Evolutionary conservation across 106 monocot species (phyloP).

Genomic region (Dactylorhiza incarnata): DNA sequence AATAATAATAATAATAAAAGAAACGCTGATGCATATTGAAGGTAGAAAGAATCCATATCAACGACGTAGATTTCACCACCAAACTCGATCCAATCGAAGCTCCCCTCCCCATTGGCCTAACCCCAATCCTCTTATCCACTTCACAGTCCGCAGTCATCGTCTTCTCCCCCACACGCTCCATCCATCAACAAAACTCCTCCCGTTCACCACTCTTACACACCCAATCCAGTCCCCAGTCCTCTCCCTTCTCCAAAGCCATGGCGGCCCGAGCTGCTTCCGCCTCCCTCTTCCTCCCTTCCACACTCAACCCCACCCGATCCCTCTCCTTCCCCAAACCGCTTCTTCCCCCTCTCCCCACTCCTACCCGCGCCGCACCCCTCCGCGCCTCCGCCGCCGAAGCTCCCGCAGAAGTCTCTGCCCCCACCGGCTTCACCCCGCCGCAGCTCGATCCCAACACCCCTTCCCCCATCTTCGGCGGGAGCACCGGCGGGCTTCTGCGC

Average conservation of each 20-base stretch:
- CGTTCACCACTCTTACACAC: slow-evolving; percentile 40
- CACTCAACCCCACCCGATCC: slow-evolving; percentile 11
- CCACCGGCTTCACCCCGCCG: slow-evolving; percentile 79
- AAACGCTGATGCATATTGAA: no score
- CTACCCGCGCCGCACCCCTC: slow-evolving; percentile 13
- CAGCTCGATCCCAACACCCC: slow-evolving; percentile 91
- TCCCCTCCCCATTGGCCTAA: slow-evolving; percentile 4
- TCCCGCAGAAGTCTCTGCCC: slow-evolving; percentile 9
- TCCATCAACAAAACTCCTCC: slow-evolving; percentile 27
- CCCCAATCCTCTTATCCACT: slow-evolving; percentile 6
- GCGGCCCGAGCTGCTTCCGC: slow-evolving; percentile 5
- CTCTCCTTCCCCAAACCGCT: slow-evolving; percentile 6
- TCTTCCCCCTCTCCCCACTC: neutral
- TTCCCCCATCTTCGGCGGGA: slow-evolving; percentile 86
- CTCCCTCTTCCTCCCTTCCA: slow-evolving; percentile 3
- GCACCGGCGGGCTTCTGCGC: slow-evolving; percentile 89
- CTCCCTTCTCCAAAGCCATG: slow-evolving; percentile 17
- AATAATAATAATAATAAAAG: no score
- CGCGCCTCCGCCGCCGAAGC: slow-evolving; percentile 24
- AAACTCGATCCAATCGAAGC: neutral
- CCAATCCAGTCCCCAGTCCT: slow-evolving; percentile 31
- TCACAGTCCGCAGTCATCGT: neutral
- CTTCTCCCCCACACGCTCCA: neutral
- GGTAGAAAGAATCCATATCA: no score
- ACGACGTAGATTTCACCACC: neutral